Conservation (phyloP, 345 rosid genomes). For the Adansonia digitata region DNA sequence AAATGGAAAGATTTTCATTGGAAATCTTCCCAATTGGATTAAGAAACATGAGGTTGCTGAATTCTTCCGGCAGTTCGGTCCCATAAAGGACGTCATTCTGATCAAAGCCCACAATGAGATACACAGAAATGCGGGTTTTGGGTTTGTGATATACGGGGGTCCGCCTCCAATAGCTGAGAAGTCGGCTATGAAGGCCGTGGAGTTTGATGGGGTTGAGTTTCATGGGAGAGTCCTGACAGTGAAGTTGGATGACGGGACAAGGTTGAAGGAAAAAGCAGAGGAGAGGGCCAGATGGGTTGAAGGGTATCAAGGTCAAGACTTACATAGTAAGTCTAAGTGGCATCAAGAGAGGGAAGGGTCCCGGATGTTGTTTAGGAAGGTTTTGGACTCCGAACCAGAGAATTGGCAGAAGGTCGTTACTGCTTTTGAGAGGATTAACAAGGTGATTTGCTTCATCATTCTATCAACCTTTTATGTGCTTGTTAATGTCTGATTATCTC, state of each 20-base stretch:
- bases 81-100: slow-evolving; percentile 58
- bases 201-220: slow-evolving; percentile 85
- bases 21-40: slow-evolving; percentile 84
- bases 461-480: background rate
- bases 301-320: slow-evolving; percentile 42
- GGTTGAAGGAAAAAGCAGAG: slow-evolving; percentile 56
- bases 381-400: slow-evolving; percentile 66
- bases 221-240: slow-evolving; percentile 88
- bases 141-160: slow-evolving; percentile 66
- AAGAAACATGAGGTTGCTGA: slow-evolving; percentile 64
- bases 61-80: slow-evolving; percentile 85
- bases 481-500: background rate
- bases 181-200: slow-evolving; percentile 75
- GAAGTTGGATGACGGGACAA: slow-evolving; percentile 82
- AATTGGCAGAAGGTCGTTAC: slow-evolving; percentile 90
- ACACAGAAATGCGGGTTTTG: slow-evolving; percentile 79
- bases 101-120: slow-evolving; percentile 62
- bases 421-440: slow-evolving; percentile 75
- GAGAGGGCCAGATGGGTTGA: slow-evolving; percentile 65
- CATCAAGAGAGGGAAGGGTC: slow-evolving; percentile 77
- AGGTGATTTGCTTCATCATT: slow-evolving; percentile 41
- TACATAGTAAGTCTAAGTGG: slow-evolving; percentile 49
- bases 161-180: slow-evolving; percentile 33
- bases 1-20: slow-evolving; percentile 77
- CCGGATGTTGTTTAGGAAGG: slow-evolving; percentile 42